These are phyloP conservation scores for Sporothrix phasma DNA, from an alignment of 2,329 filamentous ascomycete species.

Conservation along the genomic window DNA sequence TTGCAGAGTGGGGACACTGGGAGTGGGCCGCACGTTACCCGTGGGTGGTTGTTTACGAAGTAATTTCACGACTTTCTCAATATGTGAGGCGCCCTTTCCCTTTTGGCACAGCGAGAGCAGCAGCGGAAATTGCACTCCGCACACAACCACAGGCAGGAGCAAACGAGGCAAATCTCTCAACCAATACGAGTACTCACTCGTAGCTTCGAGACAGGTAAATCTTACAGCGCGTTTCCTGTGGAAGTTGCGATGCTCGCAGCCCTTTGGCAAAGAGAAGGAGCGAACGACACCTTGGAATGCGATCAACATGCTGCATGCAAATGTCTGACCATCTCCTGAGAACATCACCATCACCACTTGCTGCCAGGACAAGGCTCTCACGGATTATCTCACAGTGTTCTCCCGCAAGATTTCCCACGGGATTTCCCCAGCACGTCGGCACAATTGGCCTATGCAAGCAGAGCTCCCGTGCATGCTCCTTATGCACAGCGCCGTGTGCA, in stretches of 20 bases:
- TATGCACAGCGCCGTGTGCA: slow-evolving; percentile 1
- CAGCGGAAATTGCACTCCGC: slow-evolving; percentile 5
- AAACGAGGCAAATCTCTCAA: not conserved
- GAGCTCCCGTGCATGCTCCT: not conserved
- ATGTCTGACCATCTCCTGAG: not conserved
- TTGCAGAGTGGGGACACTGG: not conserved
- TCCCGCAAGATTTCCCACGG: not conserved
- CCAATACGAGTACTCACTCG: too few relatives aligned
- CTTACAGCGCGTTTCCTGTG: not conserved
- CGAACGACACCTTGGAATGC: not conserved
- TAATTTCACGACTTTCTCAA: slow-evolving; percentile 8
- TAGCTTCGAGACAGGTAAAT: not conserved
- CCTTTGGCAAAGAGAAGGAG: not conserved
- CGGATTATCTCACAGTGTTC: too few relatives aligned
- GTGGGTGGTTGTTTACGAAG: not conserved
- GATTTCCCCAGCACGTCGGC: slow-evolving; percentile 4
- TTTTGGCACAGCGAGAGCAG: slow-evolving; percentile 3
- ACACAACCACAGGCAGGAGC: not conserved
- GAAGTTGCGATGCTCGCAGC: slow-evolving; percentile 1
- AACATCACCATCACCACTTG: not conserved
- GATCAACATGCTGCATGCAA: slow-evolving; percentile 5
- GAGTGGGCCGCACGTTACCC: not conserved
- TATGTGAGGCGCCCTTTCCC: slow-evolving; percentile 2
- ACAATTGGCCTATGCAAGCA: not conserved
- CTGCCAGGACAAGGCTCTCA: not conserved